Conservation (phyloP, 1,284 basidiomycete species). For the Puccinia sorghi region DNA sequence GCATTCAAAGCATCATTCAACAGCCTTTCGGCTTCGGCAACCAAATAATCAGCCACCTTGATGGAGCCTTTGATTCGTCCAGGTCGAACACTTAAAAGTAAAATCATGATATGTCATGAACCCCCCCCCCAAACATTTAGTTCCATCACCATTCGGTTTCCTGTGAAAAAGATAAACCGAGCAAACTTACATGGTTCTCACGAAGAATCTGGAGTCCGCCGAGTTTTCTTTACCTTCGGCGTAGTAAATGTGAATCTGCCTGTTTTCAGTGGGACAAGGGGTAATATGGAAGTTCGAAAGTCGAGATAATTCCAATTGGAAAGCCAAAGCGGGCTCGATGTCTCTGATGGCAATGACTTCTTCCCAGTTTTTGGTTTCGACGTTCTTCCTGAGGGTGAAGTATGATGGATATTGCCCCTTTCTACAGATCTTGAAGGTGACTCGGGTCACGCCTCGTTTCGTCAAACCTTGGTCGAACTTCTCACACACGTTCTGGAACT, state of each 20-base stretch:
- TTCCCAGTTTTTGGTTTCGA: conserved; percentile 71
- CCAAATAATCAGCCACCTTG: conserved; percentile 92
- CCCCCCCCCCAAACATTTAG: neutral
- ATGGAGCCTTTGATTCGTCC: conserved; percentile 87
- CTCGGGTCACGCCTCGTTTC: conserved; percentile 80
- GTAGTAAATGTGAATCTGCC: conserved; percentile 85
- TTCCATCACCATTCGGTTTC: neutral
- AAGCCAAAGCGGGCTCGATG: conserved; percentile 96
- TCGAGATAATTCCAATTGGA: conserved; percentile 94
- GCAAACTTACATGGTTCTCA: conserved; percentile 71
- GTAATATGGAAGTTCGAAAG: conserved; percentile 95
- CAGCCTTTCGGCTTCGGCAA: conserved; percentile 95
- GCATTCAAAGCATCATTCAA: conserved; percentile 93
- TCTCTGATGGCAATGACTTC: conserved; percentile 97
- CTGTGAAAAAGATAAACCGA: neutral
- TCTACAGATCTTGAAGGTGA: conserved; percentile 89
- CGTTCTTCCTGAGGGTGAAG: conserved; percentile 78
- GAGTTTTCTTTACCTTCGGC: conserved; percentile 93
- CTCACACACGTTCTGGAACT: conserved; percentile 75
- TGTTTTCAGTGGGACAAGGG: conserved; percentile 87
- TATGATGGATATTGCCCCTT: conserved; percentile 90
- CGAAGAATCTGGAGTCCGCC: conserved; percentile 95
- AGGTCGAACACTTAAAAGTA: conserved; percentile 68
- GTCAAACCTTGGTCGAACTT: conserved; percentile 67
- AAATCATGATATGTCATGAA: no score